phyloP scores from a whole-genome alignment of 495 filamentous ascomycete genomes.

The Coniosporium apollinis region DNA sequence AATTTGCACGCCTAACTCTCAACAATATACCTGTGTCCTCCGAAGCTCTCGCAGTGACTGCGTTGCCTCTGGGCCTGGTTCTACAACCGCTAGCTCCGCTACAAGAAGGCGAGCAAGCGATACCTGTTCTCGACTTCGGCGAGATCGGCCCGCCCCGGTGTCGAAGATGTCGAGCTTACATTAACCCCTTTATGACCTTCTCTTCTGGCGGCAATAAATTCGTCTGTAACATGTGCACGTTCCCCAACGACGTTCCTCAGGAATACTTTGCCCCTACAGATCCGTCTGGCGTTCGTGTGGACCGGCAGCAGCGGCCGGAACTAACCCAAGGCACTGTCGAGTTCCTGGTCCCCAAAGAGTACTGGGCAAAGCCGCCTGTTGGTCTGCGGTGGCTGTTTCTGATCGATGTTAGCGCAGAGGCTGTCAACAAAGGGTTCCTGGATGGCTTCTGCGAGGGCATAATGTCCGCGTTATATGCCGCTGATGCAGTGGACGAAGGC shows the following conservation, averaged over 20 bases:
- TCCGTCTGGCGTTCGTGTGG: conserved; percentile 70
- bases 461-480: conserved; percentile 61
- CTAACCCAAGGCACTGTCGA: conserved; percentile 83
- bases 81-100: conserved; percentile 77
- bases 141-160: conserved; percentile 83
- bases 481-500: conserved; percentile 34
- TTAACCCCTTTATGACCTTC: conserved; percentile 99
- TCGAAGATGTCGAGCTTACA: conserved; percentile 85
- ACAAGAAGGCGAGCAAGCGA: conserved; percentile 68
- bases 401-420: conserved; percentile 82
- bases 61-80: conserved; percentile 71
- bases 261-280: conserved; percentile 91
- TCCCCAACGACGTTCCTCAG: conserved; percentile 81
- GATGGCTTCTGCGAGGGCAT: conserved; percentile 86
- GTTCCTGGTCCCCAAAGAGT: conserved; percentile 93
- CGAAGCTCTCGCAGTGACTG: conserved; percentile 63
- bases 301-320: conserved; percentile 80
- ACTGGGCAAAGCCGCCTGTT: conserved; percentile 91
- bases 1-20: conserved; percentile 77
- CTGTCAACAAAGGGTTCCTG: conserved; percentile 76
- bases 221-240: conserved; percentile 96
- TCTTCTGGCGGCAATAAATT: conserved; percentile 86
- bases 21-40: conserved; percentile 77
- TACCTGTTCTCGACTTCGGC: conserved; percentile 91
- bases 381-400: conserved; percentile 77